Percentiles rank a stretch among this genome's conserved stretches.
Conservation (phyloP, 2,329 filamentous ascomycete species). For the Massarina eburnea region DNA sequence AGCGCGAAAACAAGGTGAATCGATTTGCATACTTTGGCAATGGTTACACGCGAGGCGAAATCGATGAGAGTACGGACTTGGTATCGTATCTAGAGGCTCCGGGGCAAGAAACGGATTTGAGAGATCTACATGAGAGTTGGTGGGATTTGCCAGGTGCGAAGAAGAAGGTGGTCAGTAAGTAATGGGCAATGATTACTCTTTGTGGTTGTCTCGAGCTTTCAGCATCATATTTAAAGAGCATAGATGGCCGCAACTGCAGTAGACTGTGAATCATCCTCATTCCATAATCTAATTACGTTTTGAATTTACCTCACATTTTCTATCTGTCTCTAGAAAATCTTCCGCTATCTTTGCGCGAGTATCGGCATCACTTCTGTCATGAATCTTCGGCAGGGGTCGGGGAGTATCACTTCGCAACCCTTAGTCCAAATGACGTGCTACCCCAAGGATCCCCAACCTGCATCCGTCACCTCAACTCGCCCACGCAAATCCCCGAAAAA, state of each 20-base stretch:
- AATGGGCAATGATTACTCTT: neutral
- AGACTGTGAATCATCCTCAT: no score
- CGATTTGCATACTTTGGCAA: conserved; percentile 68
- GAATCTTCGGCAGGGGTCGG: no score
- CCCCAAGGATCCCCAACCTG: conserved; percentile 7
- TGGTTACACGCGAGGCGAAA: conserved; percentile 64
- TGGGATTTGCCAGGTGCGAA: conserved; percentile 42
- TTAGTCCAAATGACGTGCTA: conserved; percentile 29
- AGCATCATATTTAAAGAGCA: no score
- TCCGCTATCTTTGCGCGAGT: no score
- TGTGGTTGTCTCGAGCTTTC: no score
- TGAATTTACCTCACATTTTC: no score
- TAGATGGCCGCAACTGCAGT: no score
- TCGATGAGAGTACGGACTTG: conserved; percentile 58
- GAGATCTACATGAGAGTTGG: conserved; percentile 69
- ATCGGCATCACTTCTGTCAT: neutral
- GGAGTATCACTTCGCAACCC: conserved; percentile 12
- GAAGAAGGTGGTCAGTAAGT: conserved; percentile 14
- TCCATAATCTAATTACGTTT: no score
- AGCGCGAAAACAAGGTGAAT: conserved; percentile 49
- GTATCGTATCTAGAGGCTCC: conserved; percentile 64
- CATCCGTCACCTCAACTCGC: no score
- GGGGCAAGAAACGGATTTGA: conserved; percentile 58
- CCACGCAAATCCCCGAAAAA: no score
- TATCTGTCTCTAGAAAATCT: no score